Evolutionary conservation across 148 eudicot genomes (phyloP).

Genomic region (Spergularia bocconei): DNA sequence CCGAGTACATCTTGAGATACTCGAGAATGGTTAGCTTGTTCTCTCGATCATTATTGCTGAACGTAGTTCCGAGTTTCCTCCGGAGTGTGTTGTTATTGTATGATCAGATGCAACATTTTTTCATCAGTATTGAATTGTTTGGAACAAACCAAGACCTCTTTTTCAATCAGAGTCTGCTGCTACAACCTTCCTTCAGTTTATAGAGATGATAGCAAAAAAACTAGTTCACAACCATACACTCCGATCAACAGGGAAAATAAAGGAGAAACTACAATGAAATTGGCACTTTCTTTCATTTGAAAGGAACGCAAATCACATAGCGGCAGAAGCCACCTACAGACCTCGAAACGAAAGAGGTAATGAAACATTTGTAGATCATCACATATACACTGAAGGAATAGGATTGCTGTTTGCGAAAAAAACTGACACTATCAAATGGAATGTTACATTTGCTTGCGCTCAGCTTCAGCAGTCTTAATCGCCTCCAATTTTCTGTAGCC

Average conservation of each 20-base stretch:
- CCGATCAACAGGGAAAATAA: not conserved
- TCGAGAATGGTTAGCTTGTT: no score
- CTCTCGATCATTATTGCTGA: no score
- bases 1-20: no score
- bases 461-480: conserved; percentile 45
- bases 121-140: no score
- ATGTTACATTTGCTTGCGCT: conserved; percentile 46
- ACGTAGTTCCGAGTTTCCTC: no score
- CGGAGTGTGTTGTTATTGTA: no score
- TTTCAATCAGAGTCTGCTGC: no score
- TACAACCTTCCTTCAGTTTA: no score
- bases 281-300: conserved; percentile 12
- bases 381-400: not conserved
- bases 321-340: conserved; percentile 2
- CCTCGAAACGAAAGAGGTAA: conserved; percentile 1
- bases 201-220: no score
- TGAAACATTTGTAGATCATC: conserved; percentile 3
- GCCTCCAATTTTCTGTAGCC: conserved; percentile 80
- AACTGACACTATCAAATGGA: conserved; percentile 9
- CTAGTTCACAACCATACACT: not conserved
- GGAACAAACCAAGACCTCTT: no score
- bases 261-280: not conserved
- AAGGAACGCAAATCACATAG: conserved; percentile 9
- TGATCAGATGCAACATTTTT: no score
- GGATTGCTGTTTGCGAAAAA: not conserved